Conservation (phyloP, 2,329 filamentous ascomycete species). For the Trichoderma oligosporum region DNA sequence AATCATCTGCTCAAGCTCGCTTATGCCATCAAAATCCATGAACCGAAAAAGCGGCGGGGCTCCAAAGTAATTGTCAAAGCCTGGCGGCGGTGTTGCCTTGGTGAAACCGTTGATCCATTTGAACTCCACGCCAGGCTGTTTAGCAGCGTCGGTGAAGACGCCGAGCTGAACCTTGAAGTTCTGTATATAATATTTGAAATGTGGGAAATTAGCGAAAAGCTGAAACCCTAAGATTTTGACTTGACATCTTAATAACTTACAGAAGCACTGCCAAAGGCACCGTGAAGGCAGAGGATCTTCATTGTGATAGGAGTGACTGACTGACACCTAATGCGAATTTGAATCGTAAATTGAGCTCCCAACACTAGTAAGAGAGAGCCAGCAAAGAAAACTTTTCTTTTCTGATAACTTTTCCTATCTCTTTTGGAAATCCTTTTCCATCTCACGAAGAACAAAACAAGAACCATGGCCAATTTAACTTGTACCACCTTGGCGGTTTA, state of each 20-base stretch:
- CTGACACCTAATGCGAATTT: neutral
- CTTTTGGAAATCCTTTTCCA: neutral
- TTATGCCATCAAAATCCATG: conserved; percentile 45
- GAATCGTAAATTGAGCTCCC: neutral
- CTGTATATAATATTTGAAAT: conserved; percentile 30
- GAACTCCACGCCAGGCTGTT: conserved; percentile 32
- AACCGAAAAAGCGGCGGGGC: conserved; percentile 53
- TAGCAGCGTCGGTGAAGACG: conserved; percentile 26
- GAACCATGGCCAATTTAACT: neutral
- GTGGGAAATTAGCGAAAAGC: conserved; percentile 11
- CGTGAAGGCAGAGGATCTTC: conserved; percentile 56
- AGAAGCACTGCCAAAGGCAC: conserved; percentile 54
- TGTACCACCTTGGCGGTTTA: neutral
- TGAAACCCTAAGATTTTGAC: neutral
- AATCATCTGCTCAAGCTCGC: conserved; percentile 44
- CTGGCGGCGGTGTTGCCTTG: conserved; percentile 47
- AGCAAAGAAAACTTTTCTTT: neutral
- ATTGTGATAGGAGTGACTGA: conserved; percentile 31
- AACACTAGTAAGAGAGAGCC: too few relatives aligned
- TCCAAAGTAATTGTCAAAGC: conserved; percentile 57
- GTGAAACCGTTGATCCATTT: conserved; percentile 51
- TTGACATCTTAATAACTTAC: conserved; percentile 33
- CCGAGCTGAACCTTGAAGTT: conserved; percentile 55
- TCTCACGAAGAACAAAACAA: neutral
- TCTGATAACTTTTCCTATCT: neutral